Evolutionary conservation across 2,329 filamentous ascomycete species (phyloP), one percentile per base, ranked within the genome.

Genomic region (Plectosphaerella sp.): DNA sequence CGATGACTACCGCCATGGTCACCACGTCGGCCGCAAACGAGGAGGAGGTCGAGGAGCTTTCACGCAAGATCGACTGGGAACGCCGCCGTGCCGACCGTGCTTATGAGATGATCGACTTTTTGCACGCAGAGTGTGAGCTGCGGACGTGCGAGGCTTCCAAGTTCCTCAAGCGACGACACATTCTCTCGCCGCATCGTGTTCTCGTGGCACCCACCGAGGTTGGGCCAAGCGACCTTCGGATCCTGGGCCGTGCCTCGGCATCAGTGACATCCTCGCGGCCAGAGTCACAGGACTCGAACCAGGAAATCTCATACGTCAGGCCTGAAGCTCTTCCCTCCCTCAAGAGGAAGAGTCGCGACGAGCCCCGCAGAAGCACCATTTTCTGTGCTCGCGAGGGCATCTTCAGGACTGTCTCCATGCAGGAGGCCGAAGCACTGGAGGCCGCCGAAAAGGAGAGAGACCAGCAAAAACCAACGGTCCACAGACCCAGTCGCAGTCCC

Each of bases 91-190:
- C 87, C 10, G 78, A 87, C 56, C 80, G 86, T 8, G 86, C 88
- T 0, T 76, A 87, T 57, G 88, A 91, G 54, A 82, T 88, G 62
- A 76, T 91, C 47, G 86, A 91, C 33, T 92, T 90, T 67, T 74
- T 92, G 64, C 82, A 89, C 62, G 79, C 87, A 51, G 88, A 93
- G 65, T 91, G 87, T 65, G 77, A 83, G 48, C 78, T 91, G 57
- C 77, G 79, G 46, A 83, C 80, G 67, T 90, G 87, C 70, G 73
- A 79, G 1, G 87, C 84, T 63, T 78, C 72, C 54, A 78, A 73
- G 57, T 52, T 59, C 14, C 58, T 53, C 37, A 62, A 66, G 39
- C 65, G 66, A 15, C 62, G 64, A 11, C 70, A 65, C 60, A 55
- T 62, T 28, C 45, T 57, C 20, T 59, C 70, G 47, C 52, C 65